Evolutionary conservation across 352 stramenopile genomes (phyloP).

Genomic region (Pythium brachiatum): DNA sequence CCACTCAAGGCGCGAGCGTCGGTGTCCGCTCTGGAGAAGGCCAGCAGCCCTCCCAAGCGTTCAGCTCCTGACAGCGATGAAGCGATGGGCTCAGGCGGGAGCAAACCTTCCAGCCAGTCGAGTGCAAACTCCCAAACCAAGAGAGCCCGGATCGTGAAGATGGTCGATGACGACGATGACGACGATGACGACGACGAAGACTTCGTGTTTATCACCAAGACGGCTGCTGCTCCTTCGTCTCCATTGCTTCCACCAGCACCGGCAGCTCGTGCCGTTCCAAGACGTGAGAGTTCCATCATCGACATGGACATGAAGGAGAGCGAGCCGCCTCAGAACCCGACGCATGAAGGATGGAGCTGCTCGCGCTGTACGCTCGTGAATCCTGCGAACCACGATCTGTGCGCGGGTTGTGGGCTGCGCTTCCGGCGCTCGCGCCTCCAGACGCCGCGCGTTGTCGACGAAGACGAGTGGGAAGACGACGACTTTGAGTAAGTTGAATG

Average conservation of each 20-base stretch:
- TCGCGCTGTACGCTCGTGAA: conserved; percentile 80
- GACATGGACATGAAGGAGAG: conserved; percentile 52
- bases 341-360: conserved; percentile 51
- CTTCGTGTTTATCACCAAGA: not conserved
- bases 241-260: not conserved
- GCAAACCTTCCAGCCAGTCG: not conserved
- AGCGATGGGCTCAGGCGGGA: not conserved
- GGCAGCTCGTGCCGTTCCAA: not conserved
- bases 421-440: conserved; percentile 61
- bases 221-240: not conserved
- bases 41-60: not conserved
- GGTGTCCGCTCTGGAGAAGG: not conserved
- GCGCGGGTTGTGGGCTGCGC: conserved; percentile 63
- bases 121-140: conserved; percentile 7
- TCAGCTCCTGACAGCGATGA: not conserved
- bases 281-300: conserved; percentile 14
- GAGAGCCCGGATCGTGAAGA: conserved; percentile 27
- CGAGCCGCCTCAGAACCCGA: conserved; percentile 24
- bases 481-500: not conserved
- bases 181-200: not conserved
- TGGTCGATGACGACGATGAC: conserved; percentile 25
- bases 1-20: not conserved
- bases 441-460: conserved; percentile 38
- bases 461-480: conserved; percentile 33
- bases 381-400: conserved; percentile 47